Conservation (phyloP, 148 eudicot genomes). For the Rhododendron ovatum region DNA sequence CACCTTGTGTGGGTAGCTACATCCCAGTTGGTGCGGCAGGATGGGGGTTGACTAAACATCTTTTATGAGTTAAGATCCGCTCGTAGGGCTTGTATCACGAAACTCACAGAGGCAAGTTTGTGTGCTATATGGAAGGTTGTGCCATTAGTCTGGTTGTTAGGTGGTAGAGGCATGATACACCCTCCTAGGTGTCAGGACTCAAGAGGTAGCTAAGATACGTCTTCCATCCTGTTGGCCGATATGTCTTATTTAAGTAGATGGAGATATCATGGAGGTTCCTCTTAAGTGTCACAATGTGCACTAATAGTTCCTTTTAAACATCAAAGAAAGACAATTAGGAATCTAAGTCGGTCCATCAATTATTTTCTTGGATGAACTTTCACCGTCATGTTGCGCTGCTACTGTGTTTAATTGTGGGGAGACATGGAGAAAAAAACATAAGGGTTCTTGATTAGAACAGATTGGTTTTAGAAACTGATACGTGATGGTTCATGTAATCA, state of each 20-base stretch:
- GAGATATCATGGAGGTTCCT: not conserved
- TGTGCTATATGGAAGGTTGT: not conserved
- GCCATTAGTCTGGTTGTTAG: not conserved
- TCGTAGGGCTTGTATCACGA: not conserved
- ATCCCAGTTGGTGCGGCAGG: not conserved
- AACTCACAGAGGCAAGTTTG: not conserved
- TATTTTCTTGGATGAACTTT: not conserved
- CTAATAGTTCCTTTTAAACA: not conserved
- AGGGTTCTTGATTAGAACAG: not conserved
- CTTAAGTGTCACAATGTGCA: not conserved
- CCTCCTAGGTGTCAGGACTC: not conserved
- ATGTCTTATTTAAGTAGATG: not conserved
- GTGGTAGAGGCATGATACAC: no score
- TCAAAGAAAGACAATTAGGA: not conserved
- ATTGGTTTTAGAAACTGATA: not conserved
- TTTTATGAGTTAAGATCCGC: not conserved
- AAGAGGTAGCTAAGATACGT: not conserved
- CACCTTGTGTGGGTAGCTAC: not conserved
- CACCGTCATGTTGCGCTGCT: not conserved
- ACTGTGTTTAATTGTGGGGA: not conserved
- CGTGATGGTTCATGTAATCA: not conserved
- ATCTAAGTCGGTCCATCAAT: not conserved
- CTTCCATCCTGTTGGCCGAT: not conserved
- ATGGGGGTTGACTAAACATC: not conserved
- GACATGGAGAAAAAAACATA: not conserved